Evolutionary conservation across 2,329 filamentous ascomycete species (phyloP).

Genomic region (Pyrenochaeta sp.): DNA sequence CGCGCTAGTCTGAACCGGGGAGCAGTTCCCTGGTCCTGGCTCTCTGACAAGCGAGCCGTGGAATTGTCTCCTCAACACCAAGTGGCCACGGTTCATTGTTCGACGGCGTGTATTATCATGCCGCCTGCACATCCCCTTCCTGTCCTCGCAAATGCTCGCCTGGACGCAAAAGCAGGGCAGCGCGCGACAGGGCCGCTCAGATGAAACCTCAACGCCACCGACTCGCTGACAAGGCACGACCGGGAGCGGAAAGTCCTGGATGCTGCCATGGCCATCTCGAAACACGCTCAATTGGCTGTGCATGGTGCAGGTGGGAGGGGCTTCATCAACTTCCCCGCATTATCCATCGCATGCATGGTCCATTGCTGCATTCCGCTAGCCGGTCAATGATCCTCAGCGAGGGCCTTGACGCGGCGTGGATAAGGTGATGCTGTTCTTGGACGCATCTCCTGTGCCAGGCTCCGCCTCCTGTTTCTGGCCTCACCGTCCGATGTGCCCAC

Average conservation of each 20-base stretch:
- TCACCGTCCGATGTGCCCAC: constrained; percentile 1
- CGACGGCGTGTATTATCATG: constrained; percentile 7
- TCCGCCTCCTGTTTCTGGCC: constrained; percentile 7
- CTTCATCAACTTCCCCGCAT: constrained; percentile 42
- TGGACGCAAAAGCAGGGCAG: too few relatives aligned
- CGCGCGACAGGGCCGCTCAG: constrained; percentile 10
- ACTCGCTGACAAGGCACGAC: constrained; percentile 8
- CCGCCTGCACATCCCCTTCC: constrained; percentile 5
- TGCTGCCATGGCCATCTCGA: constrained; percentile 5
- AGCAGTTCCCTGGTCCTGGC: constrained; percentile 24
- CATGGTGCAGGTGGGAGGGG: constrained; percentile 16
- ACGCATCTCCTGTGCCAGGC: constrained; percentile 2
- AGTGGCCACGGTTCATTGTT: constrained; percentile 5
- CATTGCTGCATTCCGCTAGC: constrained; percentile 26
- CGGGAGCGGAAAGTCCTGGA: constrained; percentile 7
- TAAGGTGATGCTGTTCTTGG: constrained; percentile 10
- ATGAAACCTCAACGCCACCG: constrained; percentile 19
- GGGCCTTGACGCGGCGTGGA: constrained; percentile 7
- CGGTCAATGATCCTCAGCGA: constrained; percentile 23
- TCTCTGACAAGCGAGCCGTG: constrained; percentile 26
- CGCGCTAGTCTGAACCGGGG: constrained; percentile 21
- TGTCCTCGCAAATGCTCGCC: too few relatives aligned
- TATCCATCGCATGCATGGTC: constrained; percentile 19
- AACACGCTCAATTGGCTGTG: constrained; percentile 22
- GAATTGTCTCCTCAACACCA: constrained; percentile 17